Percentiles rank a stretch among this genome's conserved stretches.
These are phyloP conservation scores for Geoglossum cookeanum DNA, from an alignment of 2,329 filamentous ascomycete species.

Conservation along the genomic window DNA sequence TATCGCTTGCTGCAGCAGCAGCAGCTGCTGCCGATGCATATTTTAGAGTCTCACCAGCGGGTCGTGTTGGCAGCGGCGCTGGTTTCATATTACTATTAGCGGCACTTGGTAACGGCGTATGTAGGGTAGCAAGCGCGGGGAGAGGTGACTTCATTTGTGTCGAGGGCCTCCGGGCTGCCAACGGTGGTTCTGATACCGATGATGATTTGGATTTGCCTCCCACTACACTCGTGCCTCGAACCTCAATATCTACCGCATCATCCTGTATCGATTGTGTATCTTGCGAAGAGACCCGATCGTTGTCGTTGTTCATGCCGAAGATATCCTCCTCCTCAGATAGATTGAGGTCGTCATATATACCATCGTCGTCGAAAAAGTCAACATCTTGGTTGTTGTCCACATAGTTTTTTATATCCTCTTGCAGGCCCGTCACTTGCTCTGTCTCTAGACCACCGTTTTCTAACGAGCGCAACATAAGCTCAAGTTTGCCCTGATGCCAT, in stretches of 20 bases:
- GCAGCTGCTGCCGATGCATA: conserved; percentile 93
- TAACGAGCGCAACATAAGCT: conserved; percentile 71
- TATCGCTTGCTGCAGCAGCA: conserved; percentile 78
- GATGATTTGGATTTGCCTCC: conserved; percentile 35
- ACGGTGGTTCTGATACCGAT: conserved; percentile 36
- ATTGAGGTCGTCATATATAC: conserved; percentile 84
- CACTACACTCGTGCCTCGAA: conserved; percentile 30
- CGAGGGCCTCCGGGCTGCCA: conserved; percentile 51
- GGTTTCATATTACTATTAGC: conserved; percentile 74
- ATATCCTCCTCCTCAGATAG: conserved; percentile 81
- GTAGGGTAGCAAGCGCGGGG: conserved; percentile 78
- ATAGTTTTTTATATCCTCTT: conserved; percentile 90
- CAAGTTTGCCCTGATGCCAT: conserved; percentile 86
- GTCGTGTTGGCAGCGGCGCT: conserved; percentile 64
- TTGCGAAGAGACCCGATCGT: conserved; percentile 83
- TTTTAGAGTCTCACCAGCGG: conserved; percentile 78
- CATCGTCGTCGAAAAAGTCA: conserved; percentile 87
- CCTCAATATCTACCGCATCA: conserved; percentile 44
- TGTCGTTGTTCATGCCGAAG: conserved; percentile 63
- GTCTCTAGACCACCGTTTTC: conserved; percentile 85
- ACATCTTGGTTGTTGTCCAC: conserved; percentile 74
- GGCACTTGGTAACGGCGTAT: conserved; percentile 47
- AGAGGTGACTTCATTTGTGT: conserved; percentile 84
- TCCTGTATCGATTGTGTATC: conserved; percentile 86
- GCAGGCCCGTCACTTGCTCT: conserved; percentile 69